Evolutionary conservation across 345 rosid genomes (phyloP), one percentile per base, ranked within the genome.

Genomic region (Orychophragmus violaceus): DNA sequence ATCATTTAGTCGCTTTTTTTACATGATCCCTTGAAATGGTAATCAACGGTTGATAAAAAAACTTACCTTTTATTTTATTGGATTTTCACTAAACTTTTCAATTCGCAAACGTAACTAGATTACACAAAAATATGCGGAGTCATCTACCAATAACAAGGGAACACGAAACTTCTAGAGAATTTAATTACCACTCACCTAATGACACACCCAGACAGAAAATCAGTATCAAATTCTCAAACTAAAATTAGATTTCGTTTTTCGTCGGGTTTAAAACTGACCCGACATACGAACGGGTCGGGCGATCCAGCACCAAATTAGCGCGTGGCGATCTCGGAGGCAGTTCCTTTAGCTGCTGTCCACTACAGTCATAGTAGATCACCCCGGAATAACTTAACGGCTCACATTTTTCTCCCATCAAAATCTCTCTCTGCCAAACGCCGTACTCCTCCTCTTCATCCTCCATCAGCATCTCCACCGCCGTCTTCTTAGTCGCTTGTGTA

Each of bases 361-460:
- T 25, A 66, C 80, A 74, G 51, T 94, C 97, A 24, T 94, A 94
- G 59, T 87, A 88, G 19, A 94, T 90, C 27, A 77, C 96, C n/a
- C 97, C 99, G 1, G 99, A 83, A 69, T 87, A 78, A 77, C 86
- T 81, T 81, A 90, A 77, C 76, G 97, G 99, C 78, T 90, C 87
- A 73, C 99, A 94, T 53, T 87, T 87, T 25, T 83, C 95, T 24
- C 99, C 99, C 99, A 94, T 90, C 74, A 94, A 72, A 65, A 94
- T 90, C 64, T 85, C 36, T 81, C 81, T 81, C 59, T 81, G 97
- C 99, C 99, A 94, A 52, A 94, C 83, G 8, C 97, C 95, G 17
- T 90, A 86, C 3, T 94, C 94, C 39, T 85, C 96, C 59, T 74
- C 81, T 17, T 75, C 80, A 81, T 21, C 71, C 25, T 69, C 77